These are phyloP conservation scores for Diplocarpon rosae DNA, from an alignment of 2,329 filamentous ascomycete genomes.

Conservation along the genomic window DNA sequence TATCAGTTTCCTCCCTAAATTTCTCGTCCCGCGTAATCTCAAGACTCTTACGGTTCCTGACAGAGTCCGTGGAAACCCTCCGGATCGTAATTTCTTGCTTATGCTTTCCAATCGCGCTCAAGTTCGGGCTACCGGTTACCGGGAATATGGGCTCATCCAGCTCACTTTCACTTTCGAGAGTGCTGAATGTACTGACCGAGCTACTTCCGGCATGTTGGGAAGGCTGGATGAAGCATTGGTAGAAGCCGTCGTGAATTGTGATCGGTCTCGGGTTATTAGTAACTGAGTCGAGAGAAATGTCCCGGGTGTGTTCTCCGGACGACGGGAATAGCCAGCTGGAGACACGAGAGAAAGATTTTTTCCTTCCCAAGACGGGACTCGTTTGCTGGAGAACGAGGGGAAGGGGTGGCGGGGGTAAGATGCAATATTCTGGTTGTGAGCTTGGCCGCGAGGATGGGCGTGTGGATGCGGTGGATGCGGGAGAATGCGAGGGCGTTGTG, in stretches of 20 bases:
- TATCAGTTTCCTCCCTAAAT: constrained; percentile 16
- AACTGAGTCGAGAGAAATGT: constrained; percentile 37
- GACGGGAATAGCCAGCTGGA: constrained; percentile 45
- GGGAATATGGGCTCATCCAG: constrained; percentile 34
- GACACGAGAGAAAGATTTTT: constrained; percentile 54
- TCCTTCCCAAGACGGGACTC: constrained; percentile 48
- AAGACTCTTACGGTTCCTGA: constrained; percentile 16
- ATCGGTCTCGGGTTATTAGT: constrained; percentile 45
- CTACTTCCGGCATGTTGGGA: constrained; percentile 11
- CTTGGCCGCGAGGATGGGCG: constrained; percentile 3
- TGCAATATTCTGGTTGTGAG: constrained; percentile 9
- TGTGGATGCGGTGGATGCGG: constrained; percentile 9
- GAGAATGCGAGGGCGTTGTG: constrained; percentile 8
- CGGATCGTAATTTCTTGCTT: constrained; percentile 9
- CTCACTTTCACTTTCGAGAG: constrained; percentile 33
- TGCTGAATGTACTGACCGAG: constrained; percentile 36
- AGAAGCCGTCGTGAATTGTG: constrained; percentile 43
- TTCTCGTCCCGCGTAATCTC: constrained; percentile 18
- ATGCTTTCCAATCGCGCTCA: constrained; percentile 13
- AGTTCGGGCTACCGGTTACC: constrained; percentile 38
- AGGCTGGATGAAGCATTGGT: constrained; percentile 37
- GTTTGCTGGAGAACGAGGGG: constrained; percentile 40
- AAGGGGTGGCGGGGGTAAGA: constrained; percentile 37
- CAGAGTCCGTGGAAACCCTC: constrained; percentile 9
- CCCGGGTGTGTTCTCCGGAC: constrained; percentile 27